Evolutionary conservation across 805 yeast genomes (phyloP).

Genomic region (Candida sanyiensis): DNA sequence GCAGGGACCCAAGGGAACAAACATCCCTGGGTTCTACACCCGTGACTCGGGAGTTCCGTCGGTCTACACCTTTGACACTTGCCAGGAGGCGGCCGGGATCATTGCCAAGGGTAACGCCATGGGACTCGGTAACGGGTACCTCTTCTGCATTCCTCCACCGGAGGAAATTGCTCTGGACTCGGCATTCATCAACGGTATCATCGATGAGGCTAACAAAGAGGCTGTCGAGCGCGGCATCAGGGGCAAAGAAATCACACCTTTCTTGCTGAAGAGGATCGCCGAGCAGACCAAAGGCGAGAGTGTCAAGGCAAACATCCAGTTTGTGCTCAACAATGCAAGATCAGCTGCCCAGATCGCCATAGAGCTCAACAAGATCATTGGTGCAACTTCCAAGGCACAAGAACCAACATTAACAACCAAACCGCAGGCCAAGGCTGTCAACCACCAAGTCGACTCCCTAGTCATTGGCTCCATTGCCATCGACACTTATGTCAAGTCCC

Average conservation of each 20-base stretch:
- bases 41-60: conserved; percentile 68
- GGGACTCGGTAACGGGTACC: conserved; percentile 57
- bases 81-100: conserved; percentile 56
- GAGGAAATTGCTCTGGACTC: conserved; percentile 50
- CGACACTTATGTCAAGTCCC: conserved; percentile 57
- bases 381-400: background rate
- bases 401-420: background rate
- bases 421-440: background rate
- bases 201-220: conserved; percentile 49
- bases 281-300: conserved; percentile 64
- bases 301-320: conserved; percentile 62
- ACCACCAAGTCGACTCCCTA: conserved; percentile 27
- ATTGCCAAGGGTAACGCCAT: conserved; percentile 44
- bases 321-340: conserved; percentile 71
- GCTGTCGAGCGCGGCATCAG: conserved; percentile 47
- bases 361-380: conserved; percentile 16
- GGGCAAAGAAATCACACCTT: conserved; percentile 82
- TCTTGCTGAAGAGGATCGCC: conserved; percentile 59
- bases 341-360: conserved; percentile 64
- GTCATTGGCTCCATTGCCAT: conserved; percentile 75
- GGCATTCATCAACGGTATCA: conserved; percentile 46
- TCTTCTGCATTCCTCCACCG: conserved; percentile 84
- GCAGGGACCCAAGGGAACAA: conserved; percentile 42
- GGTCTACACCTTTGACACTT: conserved; percentile 55
- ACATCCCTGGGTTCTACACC: conserved; percentile 78